Conservation (phyloP, 441 rosid species). For the Populus hybrid region DNA sequence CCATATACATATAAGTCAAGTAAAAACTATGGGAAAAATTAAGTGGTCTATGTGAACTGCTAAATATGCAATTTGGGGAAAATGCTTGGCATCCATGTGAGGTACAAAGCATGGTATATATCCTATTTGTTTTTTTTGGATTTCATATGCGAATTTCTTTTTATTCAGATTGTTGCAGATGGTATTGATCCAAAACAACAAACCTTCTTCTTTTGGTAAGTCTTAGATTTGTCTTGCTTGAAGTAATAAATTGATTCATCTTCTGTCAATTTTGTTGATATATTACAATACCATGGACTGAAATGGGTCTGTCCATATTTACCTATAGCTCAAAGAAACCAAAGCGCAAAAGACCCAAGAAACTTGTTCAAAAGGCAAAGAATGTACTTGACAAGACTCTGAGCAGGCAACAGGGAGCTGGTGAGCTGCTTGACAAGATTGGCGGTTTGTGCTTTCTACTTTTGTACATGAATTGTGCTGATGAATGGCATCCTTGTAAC, state of each 20-base stretch:
- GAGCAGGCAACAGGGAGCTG: constrained; percentile 40
- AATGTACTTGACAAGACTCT: constrained; percentile 59
- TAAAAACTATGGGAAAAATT: background rate
- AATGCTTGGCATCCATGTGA: background rate
- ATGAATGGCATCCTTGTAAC: constrained; percentile 8
- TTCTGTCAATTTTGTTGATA: constrained; percentile 12
- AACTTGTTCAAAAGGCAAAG: constrained; percentile 52
- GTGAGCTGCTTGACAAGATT: constrained; percentile 56
- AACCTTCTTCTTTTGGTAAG: constrained; percentile 75
- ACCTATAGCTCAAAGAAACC: constrained; percentile 67
- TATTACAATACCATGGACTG: constrained; percentile 12
- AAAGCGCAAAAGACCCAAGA: constrained; percentile 58
- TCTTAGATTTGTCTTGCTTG: constrained; percentile 17
- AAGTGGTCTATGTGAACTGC: background rate
- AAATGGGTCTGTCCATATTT: constrained; percentile 11
- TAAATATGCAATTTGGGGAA: background rate
- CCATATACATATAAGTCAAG: background rate
- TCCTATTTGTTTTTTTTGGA: too few relatives aligned
- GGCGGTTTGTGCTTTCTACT: constrained; percentile 40
- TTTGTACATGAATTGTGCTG: background rate
- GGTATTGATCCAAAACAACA: constrained; percentile 91
- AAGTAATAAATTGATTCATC: constrained; percentile 8
- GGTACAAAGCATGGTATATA: background rate
- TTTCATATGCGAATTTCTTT: constrained; percentile 18
- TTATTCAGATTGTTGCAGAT: constrained; percentile 66